phyloP scores from a whole-genome alignment of 2,329 filamentous ascomycete genomes.

The Pseudopithomyces maydicus region DNA sequence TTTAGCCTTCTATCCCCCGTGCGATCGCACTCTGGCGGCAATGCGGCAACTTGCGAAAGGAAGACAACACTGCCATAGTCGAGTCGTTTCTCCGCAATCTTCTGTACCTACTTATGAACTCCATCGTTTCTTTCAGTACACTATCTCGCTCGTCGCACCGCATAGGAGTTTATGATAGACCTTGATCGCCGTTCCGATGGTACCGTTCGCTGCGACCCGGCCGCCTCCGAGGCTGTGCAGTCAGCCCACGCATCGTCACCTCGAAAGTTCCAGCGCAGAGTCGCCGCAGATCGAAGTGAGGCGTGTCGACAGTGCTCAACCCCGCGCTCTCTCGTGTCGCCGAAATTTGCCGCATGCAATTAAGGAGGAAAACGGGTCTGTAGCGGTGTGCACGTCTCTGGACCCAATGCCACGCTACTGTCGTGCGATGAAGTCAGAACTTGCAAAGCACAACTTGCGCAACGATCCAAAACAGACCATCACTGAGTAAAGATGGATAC shows the following conservation, averaged over 20 bases:
- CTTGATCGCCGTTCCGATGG: constrained; percentile 1
- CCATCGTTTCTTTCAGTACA: not conserved
- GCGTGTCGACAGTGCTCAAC: not conserved
- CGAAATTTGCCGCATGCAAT: not conserved
- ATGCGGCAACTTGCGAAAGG: not conserved
- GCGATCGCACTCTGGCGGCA: not conserved
- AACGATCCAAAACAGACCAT: not conserved
- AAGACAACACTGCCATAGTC: not conserved
- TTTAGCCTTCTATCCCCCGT: not conserved
- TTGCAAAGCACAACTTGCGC: not conserved
- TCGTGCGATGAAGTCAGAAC: not conserved
- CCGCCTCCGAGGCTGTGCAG: constrained; percentile 1
- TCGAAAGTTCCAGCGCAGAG: not conserved
- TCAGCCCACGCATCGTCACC: constrained; percentile 2
- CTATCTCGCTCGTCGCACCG: not conserved
- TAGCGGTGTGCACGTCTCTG: not conserved
- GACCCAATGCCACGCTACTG: not conserved
- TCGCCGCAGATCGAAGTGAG: not conserved
- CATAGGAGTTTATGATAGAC: not conserved
- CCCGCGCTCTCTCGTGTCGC: not conserved
- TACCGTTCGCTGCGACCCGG: not conserved
- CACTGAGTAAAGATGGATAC: not conserved
- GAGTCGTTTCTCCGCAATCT: not conserved
- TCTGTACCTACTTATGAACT: not conserved
- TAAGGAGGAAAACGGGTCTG: not conserved